Evolutionary conservation across 1,284 basidiomycete genomes (phyloP).

Genomic region (Ustilago loliicola): DNA sequence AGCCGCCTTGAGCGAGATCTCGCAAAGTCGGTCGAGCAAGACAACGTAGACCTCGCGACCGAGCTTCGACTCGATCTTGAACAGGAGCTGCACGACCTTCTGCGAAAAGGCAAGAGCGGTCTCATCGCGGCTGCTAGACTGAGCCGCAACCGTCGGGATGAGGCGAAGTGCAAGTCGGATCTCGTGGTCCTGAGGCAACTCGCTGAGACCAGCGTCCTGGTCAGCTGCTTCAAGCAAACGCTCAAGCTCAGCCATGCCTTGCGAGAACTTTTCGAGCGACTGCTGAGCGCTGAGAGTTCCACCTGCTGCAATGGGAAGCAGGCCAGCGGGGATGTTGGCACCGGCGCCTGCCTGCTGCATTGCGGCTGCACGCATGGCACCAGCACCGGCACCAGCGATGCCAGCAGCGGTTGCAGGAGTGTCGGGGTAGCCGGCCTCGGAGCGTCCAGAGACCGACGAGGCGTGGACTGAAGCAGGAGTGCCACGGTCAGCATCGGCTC

Average conservation of each 20-base stretch:
- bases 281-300: conserved; percentile 54
- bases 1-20: conserved; percentile 88
- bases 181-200: conserved; percentile 81
- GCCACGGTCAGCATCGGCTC: conserved; percentile 40
- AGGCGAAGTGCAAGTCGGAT: conserved; percentile 85
- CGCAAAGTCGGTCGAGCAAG: conserved; percentile 89
- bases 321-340: conserved; percentile 27
- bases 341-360: conserved; percentile 34
- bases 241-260: conserved; percentile 64
- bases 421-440: conserved; percentile 39
- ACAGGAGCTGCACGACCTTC: conserved; percentile 79
- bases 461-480: conserved; percentile 53
- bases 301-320: conserved; percentile 28
- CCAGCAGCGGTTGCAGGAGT: conserved; percentile 17
- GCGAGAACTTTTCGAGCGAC: conserved; percentile 70
- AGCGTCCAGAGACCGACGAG: conserved; percentile 44
- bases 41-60: conserved; percentile 78
- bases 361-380: conserved; percentile 25
- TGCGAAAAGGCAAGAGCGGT: conserved; percentile 93
- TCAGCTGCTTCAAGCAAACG: conserved; percentile 58
- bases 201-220: conserved; percentile 45
- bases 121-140: conserved; percentile 83
- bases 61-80: conserved; percentile 63
- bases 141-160: conserved; percentile 82
- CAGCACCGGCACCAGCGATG: conserved; percentile 21